These are phyloP conservation scores for Boletus speciosus DNA, from an alignment of 768 basidiomycete genomes.

Conservation along the genomic window DNA sequence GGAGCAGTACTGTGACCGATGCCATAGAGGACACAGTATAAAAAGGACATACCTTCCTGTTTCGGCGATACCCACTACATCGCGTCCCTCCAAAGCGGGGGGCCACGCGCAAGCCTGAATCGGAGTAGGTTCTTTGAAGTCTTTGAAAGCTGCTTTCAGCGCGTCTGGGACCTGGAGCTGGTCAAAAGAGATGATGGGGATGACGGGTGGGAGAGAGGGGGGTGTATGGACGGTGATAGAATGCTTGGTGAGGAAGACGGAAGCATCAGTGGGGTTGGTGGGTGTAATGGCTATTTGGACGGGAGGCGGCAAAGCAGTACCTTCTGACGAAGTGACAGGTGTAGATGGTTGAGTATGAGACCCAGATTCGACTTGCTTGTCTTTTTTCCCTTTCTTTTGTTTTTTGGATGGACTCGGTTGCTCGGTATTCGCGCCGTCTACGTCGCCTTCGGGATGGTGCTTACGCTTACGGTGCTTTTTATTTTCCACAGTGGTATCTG, in stretches of 20 bases:
- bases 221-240: conserved; percentile 68
- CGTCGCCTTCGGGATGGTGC: conserved; percentile 7
- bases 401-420: conserved; percentile 18
- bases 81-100: conserved; percentile 71
- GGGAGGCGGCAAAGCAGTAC: conserved; percentile 14
- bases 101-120: conserved; percentile 98
- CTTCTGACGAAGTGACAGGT: neutral
- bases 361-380: conserved; percentile 2
- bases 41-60: conserved; percentile 69
- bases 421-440: neutral
- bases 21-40: conserved; percentile 1
- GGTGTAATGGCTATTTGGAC: conserved; percentile 13
- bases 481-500: conserved; percentile 6
- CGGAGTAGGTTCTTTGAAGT: conserved; percentile 86
- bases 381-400: conserved; percentile 27
- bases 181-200: conserved; percentile 72
- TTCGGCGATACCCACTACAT: conserved; percentile 95
- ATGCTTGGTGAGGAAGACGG: conserved; percentile 68
- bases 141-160: conserved; percentile 59
- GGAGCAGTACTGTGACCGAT: neutral
- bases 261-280: conserved; percentile 37
- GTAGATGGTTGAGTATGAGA: neutral
- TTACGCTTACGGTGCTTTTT: conserved; percentile 29
- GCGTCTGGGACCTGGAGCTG: conserved; percentile 64
- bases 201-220: conserved; percentile 40